These are phyloP conservation scores for Trametes gibbosa DNA, from an alignment of 768 basidiomycete species.

Conservation along the genomic window DNA sequence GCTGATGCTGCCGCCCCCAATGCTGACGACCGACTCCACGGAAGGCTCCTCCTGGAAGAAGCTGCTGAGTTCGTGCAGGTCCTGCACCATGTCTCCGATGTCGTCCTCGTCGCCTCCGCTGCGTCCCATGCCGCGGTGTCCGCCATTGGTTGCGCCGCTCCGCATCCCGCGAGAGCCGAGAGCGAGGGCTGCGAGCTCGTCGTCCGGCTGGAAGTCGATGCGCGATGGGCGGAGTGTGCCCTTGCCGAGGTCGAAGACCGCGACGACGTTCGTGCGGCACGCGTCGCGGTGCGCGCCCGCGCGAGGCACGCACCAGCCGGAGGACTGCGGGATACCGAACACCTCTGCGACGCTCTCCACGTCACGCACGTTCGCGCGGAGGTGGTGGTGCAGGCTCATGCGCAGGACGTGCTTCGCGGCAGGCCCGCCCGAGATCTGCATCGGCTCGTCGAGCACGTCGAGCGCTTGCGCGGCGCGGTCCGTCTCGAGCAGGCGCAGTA, in stretches of 20 bases:
- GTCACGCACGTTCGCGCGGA: constrained; percentile 40
- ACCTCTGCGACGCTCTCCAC: constrained; percentile 62
- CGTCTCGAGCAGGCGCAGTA: constrained; percentile 84
- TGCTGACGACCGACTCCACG: background rate
- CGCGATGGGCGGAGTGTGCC: constrained; percentile 70
- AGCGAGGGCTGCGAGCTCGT: constrained; percentile 37
- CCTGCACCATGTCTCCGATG: constrained; percentile 74
- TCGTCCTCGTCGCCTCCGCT: constrained; percentile 49
- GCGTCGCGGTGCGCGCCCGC: constrained; percentile 55
- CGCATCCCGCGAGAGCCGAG: background rate
- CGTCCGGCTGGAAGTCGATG: constrained; percentile 68
- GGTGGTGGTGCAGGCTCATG: constrained; percentile 79
- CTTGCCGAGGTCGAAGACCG: constrained; percentile 81
- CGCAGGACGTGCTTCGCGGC: constrained; percentile 84
- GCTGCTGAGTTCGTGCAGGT: constrained; percentile 70
- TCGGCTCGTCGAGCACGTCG: constrained; percentile 91
- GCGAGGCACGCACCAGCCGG: constrained; percentile 85
- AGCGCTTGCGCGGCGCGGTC: constrained; percentile 82
- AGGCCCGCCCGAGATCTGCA: constrained; percentile 72
- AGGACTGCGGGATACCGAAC: constrained; percentile 78
- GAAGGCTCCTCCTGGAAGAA: constrained; percentile 58
- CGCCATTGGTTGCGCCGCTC: too few relatives aligned
- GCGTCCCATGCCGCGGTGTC: background rate
- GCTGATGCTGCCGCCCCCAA: background rate
- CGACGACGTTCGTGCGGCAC: constrained; percentile 76